Conservation (phyloP, 768 basidiomycete species). For the Leccinellum rugosiceps region DNA sequence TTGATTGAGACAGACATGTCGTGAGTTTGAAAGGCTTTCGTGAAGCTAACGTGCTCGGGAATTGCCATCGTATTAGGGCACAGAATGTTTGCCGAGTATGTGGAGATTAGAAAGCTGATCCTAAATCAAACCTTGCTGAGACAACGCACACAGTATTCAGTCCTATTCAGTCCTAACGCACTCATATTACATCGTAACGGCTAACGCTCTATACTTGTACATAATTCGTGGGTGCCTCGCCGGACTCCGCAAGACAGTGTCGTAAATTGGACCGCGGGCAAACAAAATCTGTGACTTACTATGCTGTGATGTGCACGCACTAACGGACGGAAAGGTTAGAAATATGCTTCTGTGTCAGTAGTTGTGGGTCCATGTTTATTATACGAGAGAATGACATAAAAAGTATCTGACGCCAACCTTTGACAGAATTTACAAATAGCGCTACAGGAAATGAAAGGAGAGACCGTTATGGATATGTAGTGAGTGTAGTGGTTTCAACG, state of each 20-base stretch:
- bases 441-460: neutral
- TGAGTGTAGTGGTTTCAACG: neutral
- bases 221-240: no score
- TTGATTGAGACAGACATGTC: neutral
- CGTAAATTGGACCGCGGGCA: neutral
- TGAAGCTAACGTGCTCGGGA: neutral
- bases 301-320: neutral
- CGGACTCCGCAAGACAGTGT: no score
- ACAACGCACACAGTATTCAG: neutral
- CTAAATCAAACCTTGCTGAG: neutral
- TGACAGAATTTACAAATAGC: neutral
- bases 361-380: neutral
- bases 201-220: neutral
- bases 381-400: neutral
- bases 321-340: neutral
- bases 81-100: neutral
- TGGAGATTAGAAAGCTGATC: neutral
- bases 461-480: neutral
- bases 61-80: neutral
- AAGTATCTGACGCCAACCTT: neutral
- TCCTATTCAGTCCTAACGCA: neutral
- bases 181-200: neutral
- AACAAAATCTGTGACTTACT: neutral
- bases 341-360: neutral
- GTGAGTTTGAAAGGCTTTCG: neutral